A percentile compares a stretch with the other conserved stretches of the same genome.
Conservation (phyloP, 164 flowering plant species). For the Saururus chinensis region DNA sequence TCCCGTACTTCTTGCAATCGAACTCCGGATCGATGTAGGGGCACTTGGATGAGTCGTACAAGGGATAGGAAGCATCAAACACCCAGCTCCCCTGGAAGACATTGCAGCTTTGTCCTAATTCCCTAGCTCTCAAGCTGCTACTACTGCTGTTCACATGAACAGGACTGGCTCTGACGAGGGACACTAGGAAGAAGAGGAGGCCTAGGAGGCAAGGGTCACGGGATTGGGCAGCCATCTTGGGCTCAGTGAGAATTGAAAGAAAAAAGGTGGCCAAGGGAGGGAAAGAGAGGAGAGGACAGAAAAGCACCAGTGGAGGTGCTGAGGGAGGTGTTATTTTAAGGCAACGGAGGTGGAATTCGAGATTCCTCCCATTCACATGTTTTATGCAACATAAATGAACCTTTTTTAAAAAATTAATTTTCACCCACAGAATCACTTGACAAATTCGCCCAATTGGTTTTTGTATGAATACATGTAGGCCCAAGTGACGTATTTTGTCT, state of each 20-base stretch:
- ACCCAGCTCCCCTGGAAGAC: slow-evolving; percentile 72
- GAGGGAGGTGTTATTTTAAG: neutral
- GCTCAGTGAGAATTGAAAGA: slow-evolving; percentile 7
- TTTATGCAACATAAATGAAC: neutral
- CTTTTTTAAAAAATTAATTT: neutral
- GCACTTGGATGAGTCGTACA: slow-evolving; percentile 48
- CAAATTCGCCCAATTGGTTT: too few species aligned
- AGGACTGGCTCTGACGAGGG: slow-evolving; percentile 9
- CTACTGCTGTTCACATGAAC: slow-evolving; percentile 8
- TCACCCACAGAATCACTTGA: too few species aligned
- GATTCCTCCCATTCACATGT: neutral
- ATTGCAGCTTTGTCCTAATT: slow-evolving; percentile 32
- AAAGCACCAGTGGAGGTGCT: neutral
- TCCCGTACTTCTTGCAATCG: slow-evolving; percentile 57
- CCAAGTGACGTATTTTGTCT: too few species aligned
- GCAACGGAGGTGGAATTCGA: neutral
- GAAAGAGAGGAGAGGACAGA: neutral
- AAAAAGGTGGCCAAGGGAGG: neutral
- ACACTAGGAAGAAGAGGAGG: slow-evolving; percentile 3
- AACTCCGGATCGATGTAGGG: slow-evolving; percentile 80
- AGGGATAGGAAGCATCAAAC: slow-evolving; percentile 56
- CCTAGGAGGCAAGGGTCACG: neutral
- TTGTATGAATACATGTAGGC: too few species aligned
- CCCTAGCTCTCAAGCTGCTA: slow-evolving; percentile 3
- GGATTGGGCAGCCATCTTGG: slow-evolving; percentile 22